Conservation (phyloP, 139 green algal genomes). For the Ettlia oleoabundans region DNA sequence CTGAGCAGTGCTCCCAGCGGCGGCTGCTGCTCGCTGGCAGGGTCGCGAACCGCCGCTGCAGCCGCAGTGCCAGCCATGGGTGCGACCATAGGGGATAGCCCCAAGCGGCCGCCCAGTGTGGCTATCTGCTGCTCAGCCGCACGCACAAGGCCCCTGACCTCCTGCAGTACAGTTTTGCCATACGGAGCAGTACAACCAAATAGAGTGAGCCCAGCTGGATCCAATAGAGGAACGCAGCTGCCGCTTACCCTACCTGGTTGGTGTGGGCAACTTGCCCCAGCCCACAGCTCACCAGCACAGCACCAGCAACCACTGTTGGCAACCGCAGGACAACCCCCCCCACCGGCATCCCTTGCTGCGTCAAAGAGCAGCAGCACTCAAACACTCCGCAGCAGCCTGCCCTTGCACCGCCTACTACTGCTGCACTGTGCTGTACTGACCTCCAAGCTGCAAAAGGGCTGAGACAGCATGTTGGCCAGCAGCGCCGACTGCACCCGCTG, state of each 20-base stretch:
- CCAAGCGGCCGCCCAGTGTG: neutral
- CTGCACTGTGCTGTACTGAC: neutral
- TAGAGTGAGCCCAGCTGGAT: too few species aligned
- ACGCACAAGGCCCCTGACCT: conserved; percentile 19
- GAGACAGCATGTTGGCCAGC: conserved; percentile 20
- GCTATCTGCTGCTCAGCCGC: conserved; percentile 6
- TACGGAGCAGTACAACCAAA: too few species aligned
- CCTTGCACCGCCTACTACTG: neutral
- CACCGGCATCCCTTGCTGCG: too few species aligned
- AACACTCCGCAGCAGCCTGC: neutral
- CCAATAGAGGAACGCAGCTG: too few species aligned
- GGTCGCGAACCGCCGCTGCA: conserved; percentile 6
- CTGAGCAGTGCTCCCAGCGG: neutral
- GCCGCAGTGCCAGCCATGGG: neutral
- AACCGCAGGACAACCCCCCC: too few species aligned
- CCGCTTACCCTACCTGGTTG: too few species aligned
- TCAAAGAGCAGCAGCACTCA: too few species aligned
- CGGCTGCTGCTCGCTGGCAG: neutral
- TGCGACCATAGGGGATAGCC: neutral
- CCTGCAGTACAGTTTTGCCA: too few species aligned
- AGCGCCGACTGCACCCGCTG: conserved; percentile 31
- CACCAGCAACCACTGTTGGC: neutral
- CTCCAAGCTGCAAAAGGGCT: conserved; percentile 29
- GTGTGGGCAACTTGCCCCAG: too few species aligned
- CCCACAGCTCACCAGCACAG: too few species aligned